Evolutionary conservation across 2,329 filamentous ascomycete genomes (phyloP).

Genomic region (Nemania bipapillata): DNA sequence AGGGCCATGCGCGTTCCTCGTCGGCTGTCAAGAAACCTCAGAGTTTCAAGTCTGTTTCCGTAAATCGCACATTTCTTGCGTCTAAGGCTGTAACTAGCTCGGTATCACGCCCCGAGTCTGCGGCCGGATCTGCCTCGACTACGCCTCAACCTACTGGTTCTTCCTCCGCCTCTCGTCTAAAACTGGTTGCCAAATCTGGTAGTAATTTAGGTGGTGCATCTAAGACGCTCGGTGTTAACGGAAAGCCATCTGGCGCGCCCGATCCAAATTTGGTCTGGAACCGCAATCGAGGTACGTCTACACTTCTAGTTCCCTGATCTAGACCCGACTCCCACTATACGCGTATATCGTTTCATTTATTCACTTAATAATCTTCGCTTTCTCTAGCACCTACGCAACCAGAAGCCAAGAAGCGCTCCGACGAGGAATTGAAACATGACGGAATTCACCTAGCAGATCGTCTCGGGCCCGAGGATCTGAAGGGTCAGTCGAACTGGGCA

Average conservation of each 20-base stretch:
- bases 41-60: slow-evolving; percentile 85
- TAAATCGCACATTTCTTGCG: slow-evolving; percentile 85
- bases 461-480: slow-evolving; percentile 77
- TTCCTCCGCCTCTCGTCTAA: slow-evolving; percentile 69
- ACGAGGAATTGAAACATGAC: slow-evolving; percentile 87
- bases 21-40: slow-evolving; percentile 77
- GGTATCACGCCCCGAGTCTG: slow-evolving; percentile 62
- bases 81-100: slow-evolving; percentile 68
- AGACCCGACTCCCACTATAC: background rate
- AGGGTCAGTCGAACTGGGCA: slow-evolving; percentile 85
- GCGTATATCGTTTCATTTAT: no score
- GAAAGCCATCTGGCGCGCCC: slow-evolving; percentile 69
- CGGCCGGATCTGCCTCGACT: slow-evolving; percentile 57
- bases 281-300: slow-evolving; percentile 78
- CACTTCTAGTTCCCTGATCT: background rate
- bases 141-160: slow-evolving; percentile 60
- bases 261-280: slow-evolving; percentile 86
- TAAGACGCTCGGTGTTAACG: slow-evolving; percentile 62
- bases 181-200: slow-evolving; percentile 79
- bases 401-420: slow-evolving; percentile 83
- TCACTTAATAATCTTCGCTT: slow-evolving; percentile 18
- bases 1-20: slow-evolving; percentile 67
- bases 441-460: slow-evolving; percentile 86
- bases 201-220: slow-evolving; percentile 67
- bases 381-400: slow-evolving; percentile 68